Conservation (phyloP, 495 filamentous ascomycete species). For the Letharia lupina region DNA sequence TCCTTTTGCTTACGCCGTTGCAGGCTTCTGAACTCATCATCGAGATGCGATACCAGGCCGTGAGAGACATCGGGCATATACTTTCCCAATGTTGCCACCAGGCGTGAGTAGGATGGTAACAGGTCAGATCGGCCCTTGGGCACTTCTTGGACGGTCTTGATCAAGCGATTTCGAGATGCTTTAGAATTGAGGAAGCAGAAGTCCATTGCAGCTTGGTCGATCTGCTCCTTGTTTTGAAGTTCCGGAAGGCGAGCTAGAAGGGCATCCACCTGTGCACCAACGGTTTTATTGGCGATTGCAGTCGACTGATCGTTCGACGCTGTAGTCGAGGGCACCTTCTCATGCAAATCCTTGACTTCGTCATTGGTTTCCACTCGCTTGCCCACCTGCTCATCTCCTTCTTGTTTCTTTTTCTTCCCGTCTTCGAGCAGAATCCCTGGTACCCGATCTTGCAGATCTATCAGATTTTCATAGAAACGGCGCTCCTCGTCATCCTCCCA, state of each 20-base stretch:
- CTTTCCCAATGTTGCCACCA: conserved; percentile 86
- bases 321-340: conserved; percentile 23
- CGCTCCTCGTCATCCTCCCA: conserved; percentile 99
- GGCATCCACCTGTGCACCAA: conserved; percentile 93
- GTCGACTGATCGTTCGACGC: conserved; percentile 75
- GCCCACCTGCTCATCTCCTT: conserved; percentile 56
- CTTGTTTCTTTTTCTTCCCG: conserved; percentile 86
- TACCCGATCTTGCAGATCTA: conserved; percentile 92
- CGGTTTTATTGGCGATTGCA: conserved; percentile 94
- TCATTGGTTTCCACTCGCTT: conserved; percentile 43
- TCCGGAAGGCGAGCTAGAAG: conserved; percentile 82
- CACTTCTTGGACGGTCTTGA: conserved; percentile 89
- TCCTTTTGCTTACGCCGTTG: conserved; percentile 99
- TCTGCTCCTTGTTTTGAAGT: conserved; percentile 78
- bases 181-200: conserved; percentile 99
- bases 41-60: conserved; percentile 84
- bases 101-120: conserved; percentile 81
- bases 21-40: conserved; percentile 93
- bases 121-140: conserved; percentile 90
- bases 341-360: conserved; percentile 30
- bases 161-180: conserved; percentile 84
- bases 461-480: conserved; percentile 93
- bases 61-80: conserved; percentile 91
- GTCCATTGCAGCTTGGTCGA: conserved; percentile 86
- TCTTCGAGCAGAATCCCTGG: conserved; percentile 90